Evolutionary conservation across 129 eudicot genomes (phyloP).

Genomic region (Cynara cardunculus): DNA sequence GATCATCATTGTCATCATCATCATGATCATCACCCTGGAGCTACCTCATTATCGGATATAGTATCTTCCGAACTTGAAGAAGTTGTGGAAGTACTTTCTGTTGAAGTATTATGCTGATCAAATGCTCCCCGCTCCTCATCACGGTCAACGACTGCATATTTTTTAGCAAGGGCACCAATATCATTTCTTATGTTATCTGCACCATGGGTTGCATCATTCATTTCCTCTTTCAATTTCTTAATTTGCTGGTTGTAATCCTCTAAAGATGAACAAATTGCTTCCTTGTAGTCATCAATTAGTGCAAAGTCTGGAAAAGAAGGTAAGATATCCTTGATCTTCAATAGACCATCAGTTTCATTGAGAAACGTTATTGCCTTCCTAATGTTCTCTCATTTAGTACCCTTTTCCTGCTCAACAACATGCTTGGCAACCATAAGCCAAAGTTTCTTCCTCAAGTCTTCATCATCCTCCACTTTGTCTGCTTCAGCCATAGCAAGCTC

Average conservation of each 20-base stretch:
- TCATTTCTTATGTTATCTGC: slow-evolving; percentile 96
- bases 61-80: no score
- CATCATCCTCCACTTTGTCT: slow-evolving; percentile 96
- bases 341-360: slow-evolving; percentile 90
- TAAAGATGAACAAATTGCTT: slow-evolving; percentile 91
- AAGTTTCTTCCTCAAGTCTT: slow-evolving; percentile 86
- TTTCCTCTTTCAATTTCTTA: slow-evolving; percentile 88
- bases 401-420: slow-evolving; percentile 91
- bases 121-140: slow-evolving; percentile 99
- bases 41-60: no score
- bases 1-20: no score
- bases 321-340: slow-evolving; percentile 90
- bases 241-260: slow-evolving; percentile 97
- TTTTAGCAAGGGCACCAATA: slow-evolving; percentile 90
- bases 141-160: slow-evolving; percentile 81
- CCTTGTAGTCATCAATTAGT: slow-evolving; percentile 89
- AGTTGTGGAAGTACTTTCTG: no score
- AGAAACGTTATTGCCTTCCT: slow-evolving; percentile 92
- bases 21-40: no score
- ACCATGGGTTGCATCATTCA: slow-evolving; percentile 97
- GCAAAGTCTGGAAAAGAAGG: slow-evolving; percentile 97
- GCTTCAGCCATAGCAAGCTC: slow-evolving; percentile 99
- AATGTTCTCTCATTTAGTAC: slow-evolving; percentile 92
- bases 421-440: slow-evolving; percentile 99
- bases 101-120: no score